Base-by-base conservation (phyloP, 305 asterid species). In the Fraxinus nigra region DNA sequence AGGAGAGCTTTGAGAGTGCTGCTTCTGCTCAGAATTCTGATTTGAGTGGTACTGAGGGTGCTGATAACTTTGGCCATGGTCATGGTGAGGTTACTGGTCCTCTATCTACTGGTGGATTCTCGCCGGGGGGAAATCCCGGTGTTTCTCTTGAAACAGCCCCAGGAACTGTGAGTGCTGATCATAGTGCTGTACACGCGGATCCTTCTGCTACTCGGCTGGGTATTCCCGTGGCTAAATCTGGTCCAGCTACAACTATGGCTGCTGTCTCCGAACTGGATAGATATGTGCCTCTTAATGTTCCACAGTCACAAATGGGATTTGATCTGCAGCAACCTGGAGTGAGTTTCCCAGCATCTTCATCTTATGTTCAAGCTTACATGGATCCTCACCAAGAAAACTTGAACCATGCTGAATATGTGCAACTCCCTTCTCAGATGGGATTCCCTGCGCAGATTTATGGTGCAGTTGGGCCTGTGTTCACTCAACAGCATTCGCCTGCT, bases 1-100 rank as follows among this genome's bases (percentile, higher is more conserved):
- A 91, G 82, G 98, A 84, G 84, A 93, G 97, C 87, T 82, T 84
- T 43, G 96, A 91, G 37, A 94, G 98, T 83, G 92, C 89, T 13
- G 84, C 81, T 85, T 92, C 98, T 72, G 92, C 90, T 9, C 95
- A 91, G 77, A 91, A 85, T 82, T 93, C 94, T 8, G 98, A 93
- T 80, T 43, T 86, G 63, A 89, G 95, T 87, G 91, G 88, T 77
- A 79, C 85, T 28, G 98, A 95, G 84, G 87, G 88, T 77, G 90
- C 87, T 79, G 97, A 92, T 81, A 85, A 88, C 85, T 72, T 80
- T 59, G 85, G 81, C 78, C 87, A 78, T 69, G 88, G 85, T 74
- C 85, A 81, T 0, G 89, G 89, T 7, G 97, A 92, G 82, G 86
- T 85, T 75, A 82, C 84, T 59, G 87, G 90, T 72, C 78, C 90